phyloP scores from a whole-genome alignment of 768 basidiomycete species.

The Pulveroboletus sp. region DNA sequence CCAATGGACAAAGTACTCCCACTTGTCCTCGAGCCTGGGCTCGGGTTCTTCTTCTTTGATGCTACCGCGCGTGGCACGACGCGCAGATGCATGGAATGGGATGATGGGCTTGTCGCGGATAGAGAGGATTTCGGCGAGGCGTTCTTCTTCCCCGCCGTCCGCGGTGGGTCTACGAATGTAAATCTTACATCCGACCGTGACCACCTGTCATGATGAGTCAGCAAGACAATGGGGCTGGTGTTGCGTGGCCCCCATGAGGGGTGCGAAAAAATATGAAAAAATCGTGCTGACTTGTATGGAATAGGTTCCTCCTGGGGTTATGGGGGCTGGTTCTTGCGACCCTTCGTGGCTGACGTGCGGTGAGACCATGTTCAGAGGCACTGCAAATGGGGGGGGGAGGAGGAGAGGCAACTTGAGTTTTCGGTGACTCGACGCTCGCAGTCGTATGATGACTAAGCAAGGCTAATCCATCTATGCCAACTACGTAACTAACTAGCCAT shows the following conservation, averaged over 20 bases:
- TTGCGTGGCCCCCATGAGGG: constrained; percentile 11
- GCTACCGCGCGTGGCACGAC: constrained; percentile 39
- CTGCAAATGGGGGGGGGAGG: constrained; percentile 1
- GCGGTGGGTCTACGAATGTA: constrained; percentile 80
- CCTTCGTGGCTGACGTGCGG: constrained; percentile 31
- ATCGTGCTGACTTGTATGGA: constrained; percentile 62
- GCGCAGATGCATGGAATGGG: constrained; percentile 37
- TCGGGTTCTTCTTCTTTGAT: constrained; percentile 49
- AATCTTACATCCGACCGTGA: constrained; percentile 94
- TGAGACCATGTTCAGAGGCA: constrained; percentile 27
- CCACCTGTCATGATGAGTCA: constrained; percentile 56
- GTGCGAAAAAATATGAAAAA: constrained; percentile 23
- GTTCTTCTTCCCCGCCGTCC: constrained; percentile 79
- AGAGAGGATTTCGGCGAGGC: constrained; percentile 93
- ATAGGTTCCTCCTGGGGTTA: constrained; percentile 75
- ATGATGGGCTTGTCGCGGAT: constrained; percentile 84
- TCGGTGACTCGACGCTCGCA: constrained; percentile 2
- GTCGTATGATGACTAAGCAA: constrained; percentile 22
- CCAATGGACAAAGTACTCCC: constrained; percentile 98
- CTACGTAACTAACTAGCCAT: too few species aligned
- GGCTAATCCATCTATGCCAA: not conserved
- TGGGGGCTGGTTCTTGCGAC: constrained; percentile 52
- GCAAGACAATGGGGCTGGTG: constrained; percentile 10
- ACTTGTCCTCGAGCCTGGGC: constrained; percentile 67
- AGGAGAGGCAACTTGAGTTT: constrained; percentile 6